Conservation (phyloP, 306 rosid species). For the Fragaria vesca region DNA sequence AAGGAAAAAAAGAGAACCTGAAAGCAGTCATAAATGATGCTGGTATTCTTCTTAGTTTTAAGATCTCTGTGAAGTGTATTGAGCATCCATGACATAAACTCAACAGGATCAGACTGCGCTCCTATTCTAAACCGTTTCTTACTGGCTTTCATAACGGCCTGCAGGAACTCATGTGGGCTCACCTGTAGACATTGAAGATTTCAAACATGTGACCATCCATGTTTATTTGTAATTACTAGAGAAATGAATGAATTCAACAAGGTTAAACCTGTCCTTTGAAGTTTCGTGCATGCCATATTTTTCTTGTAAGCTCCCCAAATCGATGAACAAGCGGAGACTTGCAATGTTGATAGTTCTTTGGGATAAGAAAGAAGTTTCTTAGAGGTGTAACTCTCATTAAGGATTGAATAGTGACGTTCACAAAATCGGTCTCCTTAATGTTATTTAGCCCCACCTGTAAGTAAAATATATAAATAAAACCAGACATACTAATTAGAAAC, state of each 20-base stretch:
- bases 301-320: conserved; percentile 94
- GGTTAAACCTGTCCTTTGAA: conserved; percentile 92
- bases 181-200: conserved; percentile 51
- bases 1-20: conserved; percentile 53
- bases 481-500: conserved; percentile 22
- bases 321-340: conserved; percentile 92
- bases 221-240: not conserved
- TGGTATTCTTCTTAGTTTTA: conserved; percentile 68
- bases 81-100: conserved; percentile 96
- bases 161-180: conserved; percentile 94
- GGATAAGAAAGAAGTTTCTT: conserved; percentile 91
- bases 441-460: conserved; percentile 91
- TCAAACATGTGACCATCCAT: conserved; percentile 17
- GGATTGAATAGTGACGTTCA: conserved; percentile 92
- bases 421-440: conserved; percentile 96
- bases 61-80: conserved; percentile 87
- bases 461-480: not conserved
- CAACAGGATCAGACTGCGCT: conserved; percentile 90
- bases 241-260: conserved; percentile 5
- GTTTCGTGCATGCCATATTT: conserved; percentile 96
- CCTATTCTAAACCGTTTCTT: conserved; percentile 88
- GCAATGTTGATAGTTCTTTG: conserved; percentile 77
- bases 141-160: conserved; percentile 98
- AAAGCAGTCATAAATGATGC: conserved; percentile 86
- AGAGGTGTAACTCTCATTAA: conserved; percentile 94